These are phyloP conservation scores for Primulina huaijiensis DNA, from an alignment of 257 asterid genomes.

Conservation along the genomic window DNA sequence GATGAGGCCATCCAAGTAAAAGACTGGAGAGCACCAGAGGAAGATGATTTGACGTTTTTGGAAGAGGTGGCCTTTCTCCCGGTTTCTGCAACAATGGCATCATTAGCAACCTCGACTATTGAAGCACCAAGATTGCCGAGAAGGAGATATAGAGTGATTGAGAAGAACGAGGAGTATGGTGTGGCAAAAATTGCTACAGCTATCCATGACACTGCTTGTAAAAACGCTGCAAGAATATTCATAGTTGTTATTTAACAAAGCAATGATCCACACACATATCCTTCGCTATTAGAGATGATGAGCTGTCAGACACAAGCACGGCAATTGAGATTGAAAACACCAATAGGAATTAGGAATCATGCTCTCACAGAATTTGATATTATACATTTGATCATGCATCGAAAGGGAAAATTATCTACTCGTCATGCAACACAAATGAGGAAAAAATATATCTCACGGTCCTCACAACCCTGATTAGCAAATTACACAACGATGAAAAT, in stretches of 20 bases:
- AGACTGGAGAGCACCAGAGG: conserved; percentile 75
- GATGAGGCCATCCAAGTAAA: conserved; percentile 95
- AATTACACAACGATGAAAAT: background rate
- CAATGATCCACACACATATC: background rate
- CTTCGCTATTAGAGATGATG: background rate
- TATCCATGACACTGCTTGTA: conserved; percentile 89
- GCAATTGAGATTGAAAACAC: background rate
- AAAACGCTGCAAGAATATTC: conserved; percentile 54
- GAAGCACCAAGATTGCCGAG: conserved; percentile 93
- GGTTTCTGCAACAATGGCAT: conserved; percentile 94
- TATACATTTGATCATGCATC: background rate
- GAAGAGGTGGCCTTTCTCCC: conserved; percentile 52
- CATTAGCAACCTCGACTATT: conserved; percentile 88
- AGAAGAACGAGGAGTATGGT: conserved; percentile 61
- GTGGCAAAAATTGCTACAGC: conserved; percentile 52
- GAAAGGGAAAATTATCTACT: background rate
- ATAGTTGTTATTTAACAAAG: conserved; percentile 16
- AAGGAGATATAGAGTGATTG: conserved; percentile 65
- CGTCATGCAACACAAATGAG: background rate
- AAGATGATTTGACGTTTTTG: conserved; percentile 41
- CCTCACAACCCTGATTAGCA: background rate
- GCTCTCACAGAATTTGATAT: background rate
- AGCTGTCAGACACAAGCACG: background rate
- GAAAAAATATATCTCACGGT: background rate
- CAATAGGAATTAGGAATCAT: background rate